phyloP scores from a whole-genome alignment of 225 moss, liverwort and hornwort genomes.

The Physcomitrellopsis africana region DNA sequence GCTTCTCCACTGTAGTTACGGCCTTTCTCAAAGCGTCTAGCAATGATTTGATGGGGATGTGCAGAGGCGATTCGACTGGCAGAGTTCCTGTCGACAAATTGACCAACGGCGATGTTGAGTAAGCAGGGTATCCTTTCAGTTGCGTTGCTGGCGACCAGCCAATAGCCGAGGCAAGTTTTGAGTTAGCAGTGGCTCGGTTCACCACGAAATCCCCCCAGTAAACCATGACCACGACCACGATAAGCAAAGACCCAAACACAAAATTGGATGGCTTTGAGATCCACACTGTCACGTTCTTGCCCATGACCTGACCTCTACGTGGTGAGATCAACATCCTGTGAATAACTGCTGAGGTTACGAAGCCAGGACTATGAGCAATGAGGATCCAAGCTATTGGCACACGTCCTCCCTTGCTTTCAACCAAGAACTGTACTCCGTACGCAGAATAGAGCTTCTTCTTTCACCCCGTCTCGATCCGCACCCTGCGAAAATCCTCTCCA shows the following conservation, averaged over 20 bases:
- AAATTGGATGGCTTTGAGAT: slow-evolving; percentile 5
- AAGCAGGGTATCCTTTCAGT: neutral
- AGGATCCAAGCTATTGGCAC: too few species aligned
- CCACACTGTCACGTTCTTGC: neutral
- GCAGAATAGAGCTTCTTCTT: too few species aligned
- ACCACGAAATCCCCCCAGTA: slow-evolving; percentile 17
- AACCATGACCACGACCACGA: neutral
- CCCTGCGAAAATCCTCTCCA: too few species aligned
- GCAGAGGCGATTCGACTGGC: neutral
- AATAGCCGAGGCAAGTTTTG: neutral
- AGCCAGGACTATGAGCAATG: too few species aligned
- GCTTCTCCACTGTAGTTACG: slow-evolving; percentile 32
- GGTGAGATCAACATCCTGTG: slow-evolving; percentile 14
- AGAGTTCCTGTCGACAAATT: neutral
- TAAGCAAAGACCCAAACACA: neutral
- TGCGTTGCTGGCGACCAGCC: neutral
- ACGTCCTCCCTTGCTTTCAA: too few species aligned
- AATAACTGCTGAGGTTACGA: neutral
- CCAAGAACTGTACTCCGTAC: too few species aligned
- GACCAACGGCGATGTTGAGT: slow-evolving; percentile 2
- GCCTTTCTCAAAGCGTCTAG: slow-evolving; percentile 38
- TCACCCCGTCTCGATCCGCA: too few species aligned
- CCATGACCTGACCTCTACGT: neutral
- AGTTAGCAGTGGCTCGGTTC: neutral
- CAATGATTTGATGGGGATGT: slow-evolving; percentile 17